These are phyloP conservation scores for Candida andamanensis DNA, from an alignment of 805 yeast genomes.

Conservation along the genomic window DNA sequence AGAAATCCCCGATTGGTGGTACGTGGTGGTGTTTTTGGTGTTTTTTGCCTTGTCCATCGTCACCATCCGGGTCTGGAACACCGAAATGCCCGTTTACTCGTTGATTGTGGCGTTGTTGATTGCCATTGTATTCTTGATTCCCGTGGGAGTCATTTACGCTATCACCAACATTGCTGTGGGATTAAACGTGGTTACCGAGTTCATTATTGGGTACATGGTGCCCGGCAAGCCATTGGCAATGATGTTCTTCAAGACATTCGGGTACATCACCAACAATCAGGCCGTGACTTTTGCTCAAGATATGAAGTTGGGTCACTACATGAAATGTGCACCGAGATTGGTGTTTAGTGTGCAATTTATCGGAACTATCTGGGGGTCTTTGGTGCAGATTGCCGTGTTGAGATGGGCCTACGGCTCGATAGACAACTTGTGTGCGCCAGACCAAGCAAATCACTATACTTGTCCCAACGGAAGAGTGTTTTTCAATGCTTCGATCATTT, in stretches of 20 bases:
- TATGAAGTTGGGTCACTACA: slow-evolving; percentile 41
- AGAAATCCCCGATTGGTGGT: slow-evolving; percentile 45
- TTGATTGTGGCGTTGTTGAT: slow-evolving; percentile 34
- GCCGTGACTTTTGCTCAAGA: slow-evolving; percentile 47
- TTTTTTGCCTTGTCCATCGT: slow-evolving; percentile 31
- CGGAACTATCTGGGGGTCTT: slow-evolving; percentile 40
- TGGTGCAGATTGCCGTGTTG: slow-evolving; percentile 37
- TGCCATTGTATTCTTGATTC: slow-evolving; percentile 35
- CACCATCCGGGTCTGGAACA: slow-evolving; percentile 34
- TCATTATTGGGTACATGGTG: slow-evolving; percentile 39
- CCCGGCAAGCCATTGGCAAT: slow-evolving; percentile 46
- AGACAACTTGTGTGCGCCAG: slow-evolving; percentile 25
- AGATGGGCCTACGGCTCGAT: slow-evolving; percentile 39
- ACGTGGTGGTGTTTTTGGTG: slow-evolving; percentile 10
- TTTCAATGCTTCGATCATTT: slow-evolving; percentile 40
- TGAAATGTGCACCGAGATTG: slow-evolving; percentile 37
- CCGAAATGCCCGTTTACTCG: slow-evolving; percentile 41
- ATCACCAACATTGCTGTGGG: slow-evolving; percentile 20
- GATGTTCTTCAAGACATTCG: slow-evolving; percentile 45
- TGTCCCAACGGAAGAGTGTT: slow-evolving; percentile 40
- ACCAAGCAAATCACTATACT: slow-evolving; percentile 26
- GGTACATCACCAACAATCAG: slow-evolving; percentile 45
- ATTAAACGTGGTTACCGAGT: slow-evolving; percentile 40
- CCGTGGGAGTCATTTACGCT: slow-evolving; percentile 35
- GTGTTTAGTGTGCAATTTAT: slow-evolving; percentile 39